These are phyloP conservation scores for Sclerotinia borealis DNA, from an alignment of 2,329 filamentous ascomycete genomes.

Conservation along the genomic window DNA sequence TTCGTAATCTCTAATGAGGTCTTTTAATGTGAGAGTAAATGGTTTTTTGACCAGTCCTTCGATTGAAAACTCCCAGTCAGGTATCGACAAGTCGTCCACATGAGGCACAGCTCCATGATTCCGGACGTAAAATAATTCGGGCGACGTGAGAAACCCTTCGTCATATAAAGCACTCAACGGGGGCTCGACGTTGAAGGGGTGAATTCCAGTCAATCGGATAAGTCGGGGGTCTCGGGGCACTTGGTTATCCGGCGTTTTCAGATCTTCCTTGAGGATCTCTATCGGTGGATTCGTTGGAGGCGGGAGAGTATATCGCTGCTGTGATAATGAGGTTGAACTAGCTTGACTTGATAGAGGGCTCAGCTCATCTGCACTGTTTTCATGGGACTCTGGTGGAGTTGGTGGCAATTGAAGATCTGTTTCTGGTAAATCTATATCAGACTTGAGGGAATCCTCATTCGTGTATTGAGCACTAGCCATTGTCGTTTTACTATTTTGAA, in stretches of 20 bases:
- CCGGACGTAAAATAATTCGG: conserved; percentile 84
- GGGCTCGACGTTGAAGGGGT: conserved; percentile 87
- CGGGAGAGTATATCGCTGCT: conserved; percentile 50
- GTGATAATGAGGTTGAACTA: conserved; percentile 14
- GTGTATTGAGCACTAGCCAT: background rate
- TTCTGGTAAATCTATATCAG: background rate
- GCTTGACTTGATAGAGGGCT: conserved; percentile 19
- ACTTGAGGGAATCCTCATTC: background rate
- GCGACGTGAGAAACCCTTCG: conserved; percentile 76
- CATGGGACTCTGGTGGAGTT: conserved; percentile 29
- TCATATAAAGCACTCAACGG: conserved; percentile 74
- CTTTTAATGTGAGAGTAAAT: conserved; percentile 62
- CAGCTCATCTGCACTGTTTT: conserved; percentile 22
- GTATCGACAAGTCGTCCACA: conserved; percentile 64
- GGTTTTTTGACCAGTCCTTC: conserved; percentile 80
- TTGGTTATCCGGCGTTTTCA: conserved; percentile 77
- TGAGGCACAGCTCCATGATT: conserved; percentile 82
- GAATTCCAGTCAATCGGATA: conserved; percentile 79
- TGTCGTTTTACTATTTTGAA: background rate
- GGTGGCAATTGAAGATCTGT: conserved; percentile 20
- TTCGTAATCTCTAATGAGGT: conserved; percentile 68
- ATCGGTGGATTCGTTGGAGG: conserved; percentile 53
- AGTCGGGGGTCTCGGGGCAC: conserved; percentile 74
- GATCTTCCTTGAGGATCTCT: conserved; percentile 64
- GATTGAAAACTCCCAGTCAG: conserved; percentile 75